Evolutionary conservation across 305 asterid species (phyloP).

Genomic region (Fraxinus dipetala): DNA sequence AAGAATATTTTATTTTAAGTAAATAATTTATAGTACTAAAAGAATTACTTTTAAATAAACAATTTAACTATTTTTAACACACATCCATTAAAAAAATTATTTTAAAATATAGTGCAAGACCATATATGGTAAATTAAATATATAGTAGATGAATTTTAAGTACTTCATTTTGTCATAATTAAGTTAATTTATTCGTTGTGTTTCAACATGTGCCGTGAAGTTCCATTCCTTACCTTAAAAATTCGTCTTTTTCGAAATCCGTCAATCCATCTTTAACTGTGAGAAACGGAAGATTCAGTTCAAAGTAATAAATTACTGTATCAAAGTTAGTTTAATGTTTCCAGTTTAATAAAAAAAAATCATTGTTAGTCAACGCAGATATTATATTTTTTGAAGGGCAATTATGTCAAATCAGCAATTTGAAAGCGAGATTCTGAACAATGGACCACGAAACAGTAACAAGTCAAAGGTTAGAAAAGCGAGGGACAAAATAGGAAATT

Average conservation of each 20-base stretch:
- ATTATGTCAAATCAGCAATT: neutral
- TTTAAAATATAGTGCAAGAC: neutral
- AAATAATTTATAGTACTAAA: neutral
- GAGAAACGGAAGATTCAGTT: neutral
- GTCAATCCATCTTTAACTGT: neutral
- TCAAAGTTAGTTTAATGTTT: too few relatives aligned
- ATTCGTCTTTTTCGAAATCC: too few relatives aligned
- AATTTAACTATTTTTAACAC: neutral
- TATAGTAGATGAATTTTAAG: neutral
- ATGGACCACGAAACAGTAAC: neutral
- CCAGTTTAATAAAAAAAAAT: neutral
- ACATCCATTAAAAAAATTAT: neutral
- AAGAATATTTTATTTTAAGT: neutral
- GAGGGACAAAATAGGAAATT: conserved; percentile 35
- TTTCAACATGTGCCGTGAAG: neutral
- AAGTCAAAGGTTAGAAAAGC: neutral
- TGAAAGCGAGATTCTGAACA: neutral
- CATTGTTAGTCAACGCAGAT: neutral
- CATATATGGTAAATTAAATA: neutral
- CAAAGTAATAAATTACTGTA: neutral
- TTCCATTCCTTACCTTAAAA: neutral
- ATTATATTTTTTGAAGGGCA: neutral
- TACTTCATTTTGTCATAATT: neutral
- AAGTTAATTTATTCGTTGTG: too few relatives aligned
- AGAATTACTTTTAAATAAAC: neutral